Conservation (phyloP, 176 grass and related monocot species). For the Ampelocalamus luodianensis region DNA sequence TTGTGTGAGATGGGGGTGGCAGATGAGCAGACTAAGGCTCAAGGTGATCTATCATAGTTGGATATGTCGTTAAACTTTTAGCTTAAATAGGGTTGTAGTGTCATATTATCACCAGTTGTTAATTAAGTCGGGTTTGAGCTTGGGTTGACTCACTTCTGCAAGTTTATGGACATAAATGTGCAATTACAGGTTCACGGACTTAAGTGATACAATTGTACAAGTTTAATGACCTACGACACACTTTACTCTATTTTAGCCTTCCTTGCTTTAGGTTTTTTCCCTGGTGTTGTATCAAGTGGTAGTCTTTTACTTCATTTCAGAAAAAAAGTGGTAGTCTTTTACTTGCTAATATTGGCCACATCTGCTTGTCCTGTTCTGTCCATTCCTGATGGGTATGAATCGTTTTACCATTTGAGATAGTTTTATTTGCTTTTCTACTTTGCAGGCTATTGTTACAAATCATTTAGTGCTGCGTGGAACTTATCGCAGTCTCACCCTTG, state of each 20-base stretch:
- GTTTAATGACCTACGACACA: constrained; percentile 1
- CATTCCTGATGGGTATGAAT: constrained; percentile 13
- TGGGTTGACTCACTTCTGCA: too few species aligned
- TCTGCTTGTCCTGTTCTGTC: constrained; percentile 31
- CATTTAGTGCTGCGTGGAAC: constrained; percentile 92
- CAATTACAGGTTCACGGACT: too few species aligned
- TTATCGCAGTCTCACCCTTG: constrained; percentile 90
- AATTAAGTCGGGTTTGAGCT: too few species aligned
- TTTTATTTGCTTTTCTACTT: constrained; percentile 41
- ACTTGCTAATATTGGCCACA: constrained; percentile 9
- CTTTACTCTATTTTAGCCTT: constrained; percentile 13
- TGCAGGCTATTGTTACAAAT: constrained; percentile 96
- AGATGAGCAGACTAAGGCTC: too few species aligned
- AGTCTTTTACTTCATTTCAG: background rate
- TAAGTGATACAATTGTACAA: constrained; percentile 1
- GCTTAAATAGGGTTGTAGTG: too few species aligned
- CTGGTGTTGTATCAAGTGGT: constrained; percentile 24
- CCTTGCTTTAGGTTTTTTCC: background rate
- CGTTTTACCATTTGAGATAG: constrained; percentile 6
- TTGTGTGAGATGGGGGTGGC: too few species aligned
- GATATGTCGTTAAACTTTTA: too few species aligned
- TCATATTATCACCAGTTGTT: too few species aligned
- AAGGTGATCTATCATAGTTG: too few species aligned
- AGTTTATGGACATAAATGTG: too few species aligned
- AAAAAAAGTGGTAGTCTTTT: constrained; percentile 9